Conservation (phyloP, 225 moss, liverwort and hornwort species). For the Neckera pumila region DNA sequence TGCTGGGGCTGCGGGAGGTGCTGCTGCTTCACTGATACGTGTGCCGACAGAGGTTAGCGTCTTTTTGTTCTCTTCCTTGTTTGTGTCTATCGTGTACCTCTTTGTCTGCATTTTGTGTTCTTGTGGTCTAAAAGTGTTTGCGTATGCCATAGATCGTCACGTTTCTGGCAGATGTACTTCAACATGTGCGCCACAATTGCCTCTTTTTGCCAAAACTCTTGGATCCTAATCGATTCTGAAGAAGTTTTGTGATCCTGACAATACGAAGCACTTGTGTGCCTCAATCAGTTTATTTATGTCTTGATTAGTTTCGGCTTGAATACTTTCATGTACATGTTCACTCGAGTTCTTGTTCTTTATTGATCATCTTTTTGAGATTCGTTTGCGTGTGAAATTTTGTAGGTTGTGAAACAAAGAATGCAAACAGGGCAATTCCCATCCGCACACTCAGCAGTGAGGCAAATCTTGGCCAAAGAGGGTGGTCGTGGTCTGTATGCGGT, state of each 20-base stretch:
- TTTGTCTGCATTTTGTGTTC: background rate
- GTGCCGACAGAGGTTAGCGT: conserved; percentile 81
- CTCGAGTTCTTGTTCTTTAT: background rate
- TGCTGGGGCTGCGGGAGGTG: conserved; percentile 88
- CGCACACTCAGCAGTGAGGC: conserved; percentile 65
- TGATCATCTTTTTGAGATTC: background rate
- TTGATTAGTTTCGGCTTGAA: background rate
- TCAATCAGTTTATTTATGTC: background rate
- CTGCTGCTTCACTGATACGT: conserved; percentile 80
- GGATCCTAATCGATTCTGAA: background rate
- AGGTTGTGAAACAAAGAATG: conserved; percentile 99
- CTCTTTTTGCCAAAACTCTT: background rate
- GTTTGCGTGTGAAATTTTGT: background rate
- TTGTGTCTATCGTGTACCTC: background rate
- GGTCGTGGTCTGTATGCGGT: conserved; percentile 57
- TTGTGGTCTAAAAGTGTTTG: background rate
- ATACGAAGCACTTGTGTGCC: background rate
- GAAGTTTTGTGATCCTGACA: background rate
- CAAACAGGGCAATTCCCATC: conserved; percentile 93
- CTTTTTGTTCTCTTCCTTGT: background rate
- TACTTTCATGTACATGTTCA: background rate
- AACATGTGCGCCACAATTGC: background rate
- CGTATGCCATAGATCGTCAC: background rate
- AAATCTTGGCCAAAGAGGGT: conserved; percentile 83
- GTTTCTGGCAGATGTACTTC: background rate